phyloP scores from a whole-genome alignment of 2,329 filamentous ascomycete species.

The Fusarium subtropicale region DNA sequence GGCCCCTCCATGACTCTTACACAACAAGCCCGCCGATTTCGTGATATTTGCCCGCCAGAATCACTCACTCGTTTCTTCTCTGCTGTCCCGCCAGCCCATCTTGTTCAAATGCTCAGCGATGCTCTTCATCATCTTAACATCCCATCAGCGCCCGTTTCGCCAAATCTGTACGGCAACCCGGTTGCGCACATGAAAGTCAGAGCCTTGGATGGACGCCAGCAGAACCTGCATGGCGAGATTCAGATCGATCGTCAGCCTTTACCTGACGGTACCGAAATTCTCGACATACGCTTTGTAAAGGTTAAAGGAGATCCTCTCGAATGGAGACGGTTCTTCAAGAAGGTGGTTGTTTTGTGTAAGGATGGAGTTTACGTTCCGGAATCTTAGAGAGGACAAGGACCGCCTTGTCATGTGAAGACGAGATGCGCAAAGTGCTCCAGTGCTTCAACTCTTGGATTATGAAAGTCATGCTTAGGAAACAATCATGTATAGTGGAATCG shows the following conservation, averaged over 20 bases:
- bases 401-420: conserved; percentile 30
- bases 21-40: conserved; percentile 87
- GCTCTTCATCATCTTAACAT: conserved; percentile 89
- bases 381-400: conserved; percentile 48
- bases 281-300: conserved; percentile 93
- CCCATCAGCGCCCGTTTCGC: conserved; percentile 67
- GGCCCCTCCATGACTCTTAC: conserved; percentile 86
- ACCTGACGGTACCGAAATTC: conserved; percentile 68
- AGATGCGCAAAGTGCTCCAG: not conserved
- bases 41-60: conserved; percentile 89
- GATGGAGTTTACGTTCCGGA: conserved; percentile 77
- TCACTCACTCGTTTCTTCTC: conserved; percentile 94
- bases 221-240: conserved; percentile 80
- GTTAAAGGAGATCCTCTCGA: conserved; percentile 95
- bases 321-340: conserved; percentile 98
- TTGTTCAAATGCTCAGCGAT: conserved; percentile 83
- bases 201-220: conserved; percentile 77
- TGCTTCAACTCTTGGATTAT: not conserved
- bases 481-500: conserved; percentile 4
- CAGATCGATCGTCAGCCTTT: conserved; percentile 74
- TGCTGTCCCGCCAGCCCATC: conserved; percentile 76
- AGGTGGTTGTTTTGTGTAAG: conserved; percentile 87
- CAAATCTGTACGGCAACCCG: conserved; percentile 64
- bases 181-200: conserved; percentile 77
- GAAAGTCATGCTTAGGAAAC: conserved; percentile 17